Base-by-base conservation (phyloP, 441 rosid species). In the Populus hybrid region DNA sequence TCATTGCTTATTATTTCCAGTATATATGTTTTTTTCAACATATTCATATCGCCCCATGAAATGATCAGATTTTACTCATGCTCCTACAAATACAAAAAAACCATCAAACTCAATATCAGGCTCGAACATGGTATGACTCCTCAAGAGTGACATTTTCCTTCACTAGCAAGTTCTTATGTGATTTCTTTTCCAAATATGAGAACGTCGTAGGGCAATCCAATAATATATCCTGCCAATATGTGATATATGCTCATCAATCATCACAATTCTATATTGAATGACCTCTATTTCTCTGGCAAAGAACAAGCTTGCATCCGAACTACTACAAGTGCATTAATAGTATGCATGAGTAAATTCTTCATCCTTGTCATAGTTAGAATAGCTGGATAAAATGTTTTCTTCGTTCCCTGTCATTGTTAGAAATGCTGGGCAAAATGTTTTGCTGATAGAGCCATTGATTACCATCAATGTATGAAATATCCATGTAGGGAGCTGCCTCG, bases 401-500 rank as follows among this genome's bases (percentile, higher is more conserved):
- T 45, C 53, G 18, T 45, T 40, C 53, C 53, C 53, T 29, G 28
- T 56, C n/a, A n/a, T n/a, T n/a, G n/a, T 21, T 36, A 26, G 53
- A 53, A 40, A 76, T 53, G 42, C 21, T 68, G 53, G 26, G 7
- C 4, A 36, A 70, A 6, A 7, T 23, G 64, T 83, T 33, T 6
- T 14, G 79, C 11, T 14, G 74, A 24, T 66, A 75, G 80, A 93
- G 90, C 94, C 96, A 93, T 35, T 87, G 74, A 45, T 81, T 53
- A 35, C 97, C 92, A 79, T 90, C 89, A n/a, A 93, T 90, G 75
- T 83, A 93, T 45, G 92, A 86, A 74, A 87, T 70, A 68, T 85
- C 72, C 80, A 84, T 74, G 79, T 76, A 93, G 12, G 79, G 83
- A 64, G 84, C 79, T 80, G 89, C 97, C 80, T 91, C 96, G 40